Evolutionary conservation across 768 basidiomycete species (phyloP), one percentile per base, ranked within the genome.

Genomic region (Mycena filopes): DNA sequence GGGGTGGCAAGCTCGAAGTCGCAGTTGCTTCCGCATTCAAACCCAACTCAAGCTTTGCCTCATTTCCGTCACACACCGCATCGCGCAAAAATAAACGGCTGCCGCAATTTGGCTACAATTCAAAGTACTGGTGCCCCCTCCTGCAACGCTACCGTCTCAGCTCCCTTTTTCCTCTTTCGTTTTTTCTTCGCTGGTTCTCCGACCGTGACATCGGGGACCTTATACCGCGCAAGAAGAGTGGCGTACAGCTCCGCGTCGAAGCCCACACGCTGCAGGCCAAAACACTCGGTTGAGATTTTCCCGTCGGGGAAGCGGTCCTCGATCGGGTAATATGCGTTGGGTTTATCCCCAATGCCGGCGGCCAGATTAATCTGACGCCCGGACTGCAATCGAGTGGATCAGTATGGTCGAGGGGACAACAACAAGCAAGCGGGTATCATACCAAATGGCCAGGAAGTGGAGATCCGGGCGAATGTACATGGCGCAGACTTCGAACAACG

Each of bases 241-340:
- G 11, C 25, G 16, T 55, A 55, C 3, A 41, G 21, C 20, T 42
- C 25, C n/a, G 41, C 40, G 12, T 55, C 41, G 40, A 55, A 55
- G 5, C 54, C 54, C 41, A 42, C 26, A 23, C 54, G 54, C 54
- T 55, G 54, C 38, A 55, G 25, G 23, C 54, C 54, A 31, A 43
- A 55, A 18, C 54, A 55, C 20, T 55, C 54, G 10, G 54, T 29
- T 10, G 40, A 40, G 11, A 55, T 16, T 16, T 36, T 18, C 5
- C 7, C 50, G 18, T 28, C 50, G 15, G 50, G 50, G 21, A 53
- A 53, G 18, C 21, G 21, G 10, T 29, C 20, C 43, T 3, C 21
- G 20, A 45, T 18, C 43, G 3, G 20, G n/a, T 2, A 21, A 21
- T 45, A 8, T 45, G 43, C n/a, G n/a, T n/a, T n/a, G n/a, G n/a